A percentile compares a stretch with the other conserved stretches of the same genome.
Evolutionary conservation across 1,284 basidiomycete species (phyloP).

Genomic region (Trichosporon coremiiforme): DNA sequence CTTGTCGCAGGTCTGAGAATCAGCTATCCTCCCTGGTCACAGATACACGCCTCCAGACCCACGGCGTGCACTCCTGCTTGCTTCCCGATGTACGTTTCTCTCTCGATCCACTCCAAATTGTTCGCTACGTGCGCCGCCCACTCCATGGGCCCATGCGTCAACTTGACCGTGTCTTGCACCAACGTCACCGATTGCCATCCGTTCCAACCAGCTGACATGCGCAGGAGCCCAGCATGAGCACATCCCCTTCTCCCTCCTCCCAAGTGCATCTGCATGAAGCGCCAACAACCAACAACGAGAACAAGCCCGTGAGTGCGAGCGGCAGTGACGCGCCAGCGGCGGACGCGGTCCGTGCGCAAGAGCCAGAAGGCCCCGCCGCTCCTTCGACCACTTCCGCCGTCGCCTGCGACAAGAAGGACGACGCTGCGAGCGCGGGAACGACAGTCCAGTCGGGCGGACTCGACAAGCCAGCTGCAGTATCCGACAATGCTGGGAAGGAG

Average conservation of each 20-base stretch:
- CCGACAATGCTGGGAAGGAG: constrained; percentile 1
- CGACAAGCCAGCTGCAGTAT: not conserved
- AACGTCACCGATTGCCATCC: not conserved
- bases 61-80: not conserved
- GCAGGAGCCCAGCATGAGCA: constrained; percentile 33
- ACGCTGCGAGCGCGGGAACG: not conserved
- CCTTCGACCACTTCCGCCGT: constrained; percentile 1
- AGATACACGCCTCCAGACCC: constrained; percentile 2
- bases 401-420: not conserved
- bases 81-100: constrained; percentile 17
- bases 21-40: not conserved
- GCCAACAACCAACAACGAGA: constrained; percentile 15
- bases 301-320: constrained; percentile 21
- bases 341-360: constrained; percentile 6
- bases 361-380: constrained; percentile 1
- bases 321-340: constrained; percentile 6
- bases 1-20: not conserved
- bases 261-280: constrained; percentile 23
- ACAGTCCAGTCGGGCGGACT: not conserved
- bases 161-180: not conserved
- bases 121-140: not conserved
- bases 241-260: constrained; percentile 25
- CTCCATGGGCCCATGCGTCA: not conserved
- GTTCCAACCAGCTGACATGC: constrained; percentile 19
- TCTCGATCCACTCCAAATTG: not conserved